Percentiles rank a stretch among this genome's conserved stretches.
Evolutionary conservation across 371 early-diverging fungal genomes (phyloP).

Genomic region (Syncephalis plumigaleata): DNA sequence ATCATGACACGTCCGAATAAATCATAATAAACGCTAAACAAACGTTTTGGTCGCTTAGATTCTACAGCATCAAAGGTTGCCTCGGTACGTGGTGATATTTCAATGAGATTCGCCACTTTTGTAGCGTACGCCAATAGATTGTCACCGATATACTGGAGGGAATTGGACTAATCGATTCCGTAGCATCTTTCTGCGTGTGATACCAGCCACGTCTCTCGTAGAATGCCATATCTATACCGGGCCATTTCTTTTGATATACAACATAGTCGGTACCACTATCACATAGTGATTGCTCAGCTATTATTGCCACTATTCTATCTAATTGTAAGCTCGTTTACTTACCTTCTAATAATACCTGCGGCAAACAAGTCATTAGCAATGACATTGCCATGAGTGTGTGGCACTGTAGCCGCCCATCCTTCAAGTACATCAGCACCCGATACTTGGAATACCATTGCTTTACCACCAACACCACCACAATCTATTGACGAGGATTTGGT

Average conservation of each 20-base stretch:
- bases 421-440: constrained; percentile 26
- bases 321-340: constrained; percentile 3
- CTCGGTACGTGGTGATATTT: no score
- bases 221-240: constrained; percentile 63
- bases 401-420: constrained; percentile 18
- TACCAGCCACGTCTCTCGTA: constrained; percentile 47
- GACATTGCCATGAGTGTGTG: constrained; percentile 24
- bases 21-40: no score
- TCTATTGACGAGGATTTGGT: no score
- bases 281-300: not conserved
- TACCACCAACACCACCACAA: constrained; percentile 66
- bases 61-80: no score
- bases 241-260: constrained; percentile 32
- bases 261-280: constrained; percentile 41
- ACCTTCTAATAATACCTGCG: constrained; percentile 36
- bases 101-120: no score
- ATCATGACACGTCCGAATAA: no score
- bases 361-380: constrained; percentile 53
- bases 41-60: no score
- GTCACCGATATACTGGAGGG: constrained; percentile 46
- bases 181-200: constrained; percentile 41
- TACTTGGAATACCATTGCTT: constrained; percentile 45
- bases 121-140: constrained; percentile 15
- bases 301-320: not conserved
- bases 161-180: constrained; percentile 22